These are phyloP conservation scores for Myxozyma nipponensis DNA, from an alignment of 805 yeast species.

Conservation along the genomic window DNA sequence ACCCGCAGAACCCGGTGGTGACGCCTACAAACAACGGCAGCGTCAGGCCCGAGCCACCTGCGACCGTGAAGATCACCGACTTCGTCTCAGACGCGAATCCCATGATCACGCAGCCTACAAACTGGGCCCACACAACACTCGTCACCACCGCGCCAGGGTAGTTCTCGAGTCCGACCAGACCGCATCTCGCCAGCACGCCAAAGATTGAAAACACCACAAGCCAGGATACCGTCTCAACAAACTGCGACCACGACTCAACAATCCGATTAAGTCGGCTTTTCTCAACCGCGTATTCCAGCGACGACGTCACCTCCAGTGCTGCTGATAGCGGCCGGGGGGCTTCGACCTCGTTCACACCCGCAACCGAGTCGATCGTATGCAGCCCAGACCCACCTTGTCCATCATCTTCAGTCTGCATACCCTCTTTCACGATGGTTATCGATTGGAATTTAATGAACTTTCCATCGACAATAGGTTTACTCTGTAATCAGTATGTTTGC, in stretches of 20 bases:
- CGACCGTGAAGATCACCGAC: conserved; percentile 6
- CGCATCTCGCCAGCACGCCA: conserved; percentile 31
- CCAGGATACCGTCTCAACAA: conserved; percentile 16
- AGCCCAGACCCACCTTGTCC: neutral
- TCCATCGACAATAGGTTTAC: too few species aligned
- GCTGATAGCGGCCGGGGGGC: neutral
- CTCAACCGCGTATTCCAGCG: neutral
- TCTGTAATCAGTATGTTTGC: too few species aligned
- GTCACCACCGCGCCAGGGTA: conserved; percentile 24
- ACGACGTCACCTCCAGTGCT: neutral
- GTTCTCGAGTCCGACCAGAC: conserved; percentile 23
- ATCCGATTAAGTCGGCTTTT: neutral
- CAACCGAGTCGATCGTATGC: neutral
- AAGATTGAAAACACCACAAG: conserved; percentile 26
- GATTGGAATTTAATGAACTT: too few species aligned
- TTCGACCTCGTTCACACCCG: conserved; percentile 3
- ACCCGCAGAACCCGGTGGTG: conserved; percentile 33
- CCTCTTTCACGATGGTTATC: neutral
- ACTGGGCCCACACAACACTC: conserved; percentile 30
- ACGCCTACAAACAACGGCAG: conserved; percentile 26
- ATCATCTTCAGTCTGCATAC: neutral
- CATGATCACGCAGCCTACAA: conserved; percentile 31
- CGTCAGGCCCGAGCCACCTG: conserved; percentile 1
- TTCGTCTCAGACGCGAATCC: conserved; percentile 22
- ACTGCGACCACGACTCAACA: neutral